Evolutionary conservation across 108 stramenopile species (phyloP).

Genomic region (Epipyxis sp.): DNA sequence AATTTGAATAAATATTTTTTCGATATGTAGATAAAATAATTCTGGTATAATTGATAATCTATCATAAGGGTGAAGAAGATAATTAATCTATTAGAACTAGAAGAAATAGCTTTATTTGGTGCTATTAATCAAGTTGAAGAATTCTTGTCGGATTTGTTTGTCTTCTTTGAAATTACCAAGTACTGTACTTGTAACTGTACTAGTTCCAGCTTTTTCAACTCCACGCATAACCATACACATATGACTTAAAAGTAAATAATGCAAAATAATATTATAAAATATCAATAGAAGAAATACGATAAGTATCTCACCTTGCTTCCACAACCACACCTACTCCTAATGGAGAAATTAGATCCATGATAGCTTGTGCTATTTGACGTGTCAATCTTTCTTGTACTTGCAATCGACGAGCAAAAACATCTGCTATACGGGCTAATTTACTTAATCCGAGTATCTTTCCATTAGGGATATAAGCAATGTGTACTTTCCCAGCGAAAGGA

Average conservation of each 20-base stretch:
- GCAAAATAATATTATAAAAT: neutral
- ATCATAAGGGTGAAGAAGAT: too few relatives aligned
- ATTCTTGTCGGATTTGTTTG: conserved; percentile 82
- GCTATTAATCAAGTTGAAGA: conserved; percentile 63
- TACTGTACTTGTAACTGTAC: conserved; percentile 82
- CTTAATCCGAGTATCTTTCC: conserved; percentile 72
- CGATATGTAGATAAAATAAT: too few relatives aligned
- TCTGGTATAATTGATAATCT: too few relatives aligned
- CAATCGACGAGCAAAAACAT: conserved; percentile 80
- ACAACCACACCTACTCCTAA: conserved; percentile 95
- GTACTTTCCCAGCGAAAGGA: conserved; percentile 87
- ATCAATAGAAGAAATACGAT: neutral
- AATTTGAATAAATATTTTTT: too few relatives aligned
- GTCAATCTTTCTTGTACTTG: conserved; percentile 99
- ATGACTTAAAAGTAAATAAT: conserved; percentile 52
- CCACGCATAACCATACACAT: conserved; percentile 99
- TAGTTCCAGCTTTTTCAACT: conserved; percentile 82
- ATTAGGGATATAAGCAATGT: conserved; percentile 96
- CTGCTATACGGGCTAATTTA: conserved; percentile 90
- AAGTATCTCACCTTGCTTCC: conserved; percentile 63
- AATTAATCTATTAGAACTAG: neutral
- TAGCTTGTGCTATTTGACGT: conserved; percentile 88
- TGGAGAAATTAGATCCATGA: conserved; percentile 81
- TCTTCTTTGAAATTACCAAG: conserved; percentile 83
- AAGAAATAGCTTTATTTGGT: neutral